These are phyloP conservation scores for Rhodotorula diobovata DNA, from an alignment of 768 basidiomycete species.

Conservation along the genomic window DNA sequence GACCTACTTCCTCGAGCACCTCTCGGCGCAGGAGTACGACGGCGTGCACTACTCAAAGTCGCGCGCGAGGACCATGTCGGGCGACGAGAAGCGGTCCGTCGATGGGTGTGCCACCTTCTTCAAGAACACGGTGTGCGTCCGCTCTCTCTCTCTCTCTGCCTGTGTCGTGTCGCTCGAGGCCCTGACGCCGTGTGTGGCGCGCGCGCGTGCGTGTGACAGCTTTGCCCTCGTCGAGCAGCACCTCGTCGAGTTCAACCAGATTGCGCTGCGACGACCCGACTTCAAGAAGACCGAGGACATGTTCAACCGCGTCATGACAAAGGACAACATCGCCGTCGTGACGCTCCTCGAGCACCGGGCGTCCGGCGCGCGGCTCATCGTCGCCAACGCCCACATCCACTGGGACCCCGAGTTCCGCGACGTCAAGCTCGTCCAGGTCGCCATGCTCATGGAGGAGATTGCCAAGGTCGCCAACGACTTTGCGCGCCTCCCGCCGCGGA, in stretches of 20 bases:
- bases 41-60: conserved; percentile 89
- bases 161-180: not conserved
- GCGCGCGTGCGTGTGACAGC: conserved; percentile 49
- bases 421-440: conserved; percentile 96
- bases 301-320: conserved; percentile 95
- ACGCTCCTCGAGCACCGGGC: conserved; percentile 78
- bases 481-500: conserved; percentile 69
- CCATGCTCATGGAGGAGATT: conserved; percentile 82
- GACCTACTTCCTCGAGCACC: conserved; percentile 74
- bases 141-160: not conserved
- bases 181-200: not conserved
- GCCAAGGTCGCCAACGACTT: conserved; percentile 83
- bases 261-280: conserved; percentile 86
- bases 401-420: conserved; percentile 91
- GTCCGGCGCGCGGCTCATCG: conserved; percentile 79
- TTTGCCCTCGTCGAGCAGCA: conserved; percentile 91
- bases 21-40: conserved; percentile 74
- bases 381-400: conserved; percentile 84
- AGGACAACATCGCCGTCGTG: conserved; percentile 87
- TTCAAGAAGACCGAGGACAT: conserved; percentile 98
- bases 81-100: conserved; percentile 75
- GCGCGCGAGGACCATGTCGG: conserved; percentile 85
- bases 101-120: conserved; percentile 97
- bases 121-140: conserved; percentile 74
- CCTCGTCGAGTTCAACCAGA: conserved; percentile 83